Evolutionary conservation across 768 basidiomycete genomes (phyloP), one percentile per base, ranked within the genome.

Genomic region (Podaxis rugospora): DNA sequence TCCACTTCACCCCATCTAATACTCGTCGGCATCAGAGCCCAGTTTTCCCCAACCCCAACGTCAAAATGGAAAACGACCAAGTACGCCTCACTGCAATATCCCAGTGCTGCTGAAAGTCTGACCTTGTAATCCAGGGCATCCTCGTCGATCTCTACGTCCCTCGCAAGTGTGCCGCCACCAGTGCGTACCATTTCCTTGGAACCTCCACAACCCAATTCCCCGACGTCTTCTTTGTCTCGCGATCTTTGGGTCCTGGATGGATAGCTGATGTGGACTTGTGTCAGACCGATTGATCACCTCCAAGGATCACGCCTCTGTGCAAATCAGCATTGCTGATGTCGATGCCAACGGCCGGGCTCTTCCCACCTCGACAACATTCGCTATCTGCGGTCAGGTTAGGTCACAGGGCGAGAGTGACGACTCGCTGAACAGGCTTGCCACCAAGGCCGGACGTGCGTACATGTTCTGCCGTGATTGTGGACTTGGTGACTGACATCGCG

Each of bases 91-190:
- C 23, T 61, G 7, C 35, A 6, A 37, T 63, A 63, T 53, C 28
- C 56, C 9, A n/a, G 14, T 39, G 27, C 49, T 54, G 42, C 51
- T 39, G n/a, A 32, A 53, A n/a, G 50, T 55, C 51, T 63, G 56
- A 57, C 52, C 16, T 4, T 55, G 47, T 40, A 39, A 60, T 66
- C 42, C 64, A 97, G 93, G 96, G 97, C 80, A 83, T 92, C 75
- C 95, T 99, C 76, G 97, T 99, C 73, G 97, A 98, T 84, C 95
- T 99, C 79, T 99, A 99, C 82, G 95, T 98, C 73, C 97, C 97
- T 78, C 93, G 97, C 85, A 98, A 98, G 79, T 98, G 97, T 77
- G 87, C 94, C 73, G 95, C 95, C 57, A 96, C 95, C 69, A 95
- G 95, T 97, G 72, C 74, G 92, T 86, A 62, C 62, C 62, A 36